Base-by-base conservation (phyloP, 2,329 filamentous ascomycete species). In the Ophiosphaerella korrae region DNA sequence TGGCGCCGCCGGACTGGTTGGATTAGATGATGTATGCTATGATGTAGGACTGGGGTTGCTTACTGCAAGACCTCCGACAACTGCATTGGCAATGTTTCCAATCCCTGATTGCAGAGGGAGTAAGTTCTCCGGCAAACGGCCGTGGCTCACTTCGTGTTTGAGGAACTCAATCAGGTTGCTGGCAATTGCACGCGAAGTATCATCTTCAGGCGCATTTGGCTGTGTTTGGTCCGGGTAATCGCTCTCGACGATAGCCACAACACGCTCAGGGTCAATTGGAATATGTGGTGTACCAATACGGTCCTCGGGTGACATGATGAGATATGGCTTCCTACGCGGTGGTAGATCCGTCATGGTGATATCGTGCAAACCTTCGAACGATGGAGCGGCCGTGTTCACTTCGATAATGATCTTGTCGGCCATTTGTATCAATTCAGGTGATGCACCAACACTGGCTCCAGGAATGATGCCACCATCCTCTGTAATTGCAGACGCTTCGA, bases 361-460 rank as follows among this genome's bases (percentile, higher is more conserved):
- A 67, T 96, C 92, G 80, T 96, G 91, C 14, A 96, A 83, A 14
- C 63, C 92, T 73, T 94, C 88, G 67, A 96, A 92, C 37, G 85
- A 90, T 5, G 91, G 91, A 43, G 89, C 84, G 1, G 90, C 80
- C 0, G 92, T 96, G 80, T 96, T 96, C 76, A 96, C 88, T 78
- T 96, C 91, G 68, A 96, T 90, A 68, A 96, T 91, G 75, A 96
- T 85, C 79, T 96, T 96, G 72, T 96, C 90, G 44, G 91, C 90
- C 84, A 95, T 90, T 76, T 96, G 90, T 42, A 96, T 82, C 46
- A 96, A 81, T 74, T 96, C 91, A 4, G 91, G 91, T 3, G 87
- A 89, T 11, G 91, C 91, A 47, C 91, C 91, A 23, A 96, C 90
- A 8, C 87, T 91, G 31, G 91, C 90, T 61, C 92, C 91, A 4